A percentile compares a stretch with the other conserved stretches of the same genome.
phyloP scores from a whole-genome alignment of 1,139 yeast genomes.

The Hyphopichia wangnamkhiaoensis region DNA sequence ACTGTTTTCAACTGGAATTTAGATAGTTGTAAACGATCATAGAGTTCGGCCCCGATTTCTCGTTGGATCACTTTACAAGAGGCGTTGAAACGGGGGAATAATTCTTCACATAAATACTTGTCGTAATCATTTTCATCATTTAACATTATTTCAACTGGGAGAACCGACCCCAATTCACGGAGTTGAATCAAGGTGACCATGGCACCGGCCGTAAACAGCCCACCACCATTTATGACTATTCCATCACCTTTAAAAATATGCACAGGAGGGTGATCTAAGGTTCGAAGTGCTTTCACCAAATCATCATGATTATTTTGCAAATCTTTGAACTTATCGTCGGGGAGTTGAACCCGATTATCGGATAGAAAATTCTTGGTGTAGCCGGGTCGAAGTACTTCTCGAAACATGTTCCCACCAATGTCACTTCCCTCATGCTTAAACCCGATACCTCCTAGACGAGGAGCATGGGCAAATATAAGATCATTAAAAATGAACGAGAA shows the following conservation, averaged over 20 bases:
- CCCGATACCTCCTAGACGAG: constrained; percentile 13
- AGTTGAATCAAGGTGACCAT: constrained; percentile 21
- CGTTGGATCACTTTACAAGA: constrained; percentile 14
- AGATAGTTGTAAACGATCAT: constrained; percentile 14
- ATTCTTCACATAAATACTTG: constrained; percentile 16
- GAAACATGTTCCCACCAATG: constrained; percentile 13
- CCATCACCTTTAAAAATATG: constrained; percentile 23
- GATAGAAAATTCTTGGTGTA: constrained; percentile 13
- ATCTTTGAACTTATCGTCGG: constrained; percentile 13
- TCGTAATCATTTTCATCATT: constrained; percentile 18
- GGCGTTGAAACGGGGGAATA: constrained; percentile 16
- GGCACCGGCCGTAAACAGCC: constrained; percentile 15
- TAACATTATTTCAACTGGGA: constrained; percentile 23
- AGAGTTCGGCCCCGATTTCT: constrained; percentile 18
- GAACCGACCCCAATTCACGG: constrained; percentile 22
- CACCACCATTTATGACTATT: constrained; percentile 21
- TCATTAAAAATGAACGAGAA: constrained; percentile 6
- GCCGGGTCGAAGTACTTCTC: constrained; percentile 14
- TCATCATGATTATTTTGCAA: constrained; percentile 17
- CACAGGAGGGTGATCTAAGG: constrained; percentile 21
- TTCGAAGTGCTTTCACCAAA: constrained; percentile 15
- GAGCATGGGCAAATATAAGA: constrained; percentile 9
- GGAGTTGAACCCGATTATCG: constrained; percentile 13
- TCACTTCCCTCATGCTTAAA: constrained; percentile 15
- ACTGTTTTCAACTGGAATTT: constrained; percentile 23